Evolutionary conservation across 768 basidiomycete genomes (phyloP).

Genomic region (Pisolithus microcarpus): DNA sequence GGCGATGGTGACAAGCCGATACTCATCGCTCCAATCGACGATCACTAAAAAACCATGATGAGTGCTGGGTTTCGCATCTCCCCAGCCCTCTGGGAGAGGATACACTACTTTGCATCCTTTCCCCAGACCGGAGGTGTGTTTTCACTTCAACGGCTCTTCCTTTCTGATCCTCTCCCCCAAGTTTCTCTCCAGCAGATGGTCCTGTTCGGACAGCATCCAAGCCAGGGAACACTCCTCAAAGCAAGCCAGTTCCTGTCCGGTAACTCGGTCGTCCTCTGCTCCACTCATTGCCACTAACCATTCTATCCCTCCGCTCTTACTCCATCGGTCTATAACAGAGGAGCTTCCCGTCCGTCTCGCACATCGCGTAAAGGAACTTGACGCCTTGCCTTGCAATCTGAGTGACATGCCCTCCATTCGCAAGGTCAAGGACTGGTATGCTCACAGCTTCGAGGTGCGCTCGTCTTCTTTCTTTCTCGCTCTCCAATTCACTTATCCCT

Average conservation of each 20-base stretch:
- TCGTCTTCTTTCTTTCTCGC: constrained; percentile 5
- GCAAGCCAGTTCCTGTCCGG: constrained; percentile 86
- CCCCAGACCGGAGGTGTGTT: constrained; percentile 83
- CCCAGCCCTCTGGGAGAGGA: constrained; percentile 77
- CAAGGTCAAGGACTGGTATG: constrained; percentile 98
- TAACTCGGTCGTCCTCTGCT: constrained; percentile 25
- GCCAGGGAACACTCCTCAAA: constrained; percentile 88
- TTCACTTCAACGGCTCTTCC: neutral
- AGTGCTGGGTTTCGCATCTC: constrained; percentile 58
- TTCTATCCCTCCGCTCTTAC: neutral
- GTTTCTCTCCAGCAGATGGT: constrained; percentile 99
- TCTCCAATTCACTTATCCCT: constrained; percentile 1
- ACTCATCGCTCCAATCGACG: too few relatives aligned
- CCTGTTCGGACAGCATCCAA: constrained; percentile 92
- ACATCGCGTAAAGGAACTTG: constrained; percentile 93
- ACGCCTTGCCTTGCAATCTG: constrained; percentile 87
- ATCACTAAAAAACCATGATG: neutral
- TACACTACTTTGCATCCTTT: constrained; percentile 86
- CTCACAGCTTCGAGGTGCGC: constrained; percentile 91
- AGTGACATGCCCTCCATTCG: constrained; percentile 87
- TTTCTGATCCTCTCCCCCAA: constrained; percentile 19
- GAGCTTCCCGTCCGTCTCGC: constrained; percentile 93
- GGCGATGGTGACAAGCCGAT: too few relatives aligned
- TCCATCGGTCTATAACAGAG: constrained; percentile 37
- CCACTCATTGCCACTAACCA: neutral